Evolutionary conservation across 768 basidiomycete species (phyloP), one percentile per base, ranked within the genome.

Genomic region (Leccinum disarticulatum): DNA sequence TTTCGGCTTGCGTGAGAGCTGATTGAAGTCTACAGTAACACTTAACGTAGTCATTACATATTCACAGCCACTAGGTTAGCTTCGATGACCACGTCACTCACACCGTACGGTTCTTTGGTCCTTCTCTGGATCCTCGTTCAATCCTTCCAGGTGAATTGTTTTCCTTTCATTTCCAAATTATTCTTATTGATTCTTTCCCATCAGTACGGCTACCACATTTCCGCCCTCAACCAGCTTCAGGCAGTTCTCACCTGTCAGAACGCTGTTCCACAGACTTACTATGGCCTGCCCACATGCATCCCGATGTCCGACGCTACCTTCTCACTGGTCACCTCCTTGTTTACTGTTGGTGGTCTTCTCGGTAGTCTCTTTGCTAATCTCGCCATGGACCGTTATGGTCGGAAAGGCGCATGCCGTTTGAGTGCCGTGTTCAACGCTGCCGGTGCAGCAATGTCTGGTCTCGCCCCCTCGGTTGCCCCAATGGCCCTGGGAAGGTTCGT

Each of bases 121-220:
- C 86, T 84, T 64, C 55, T 81, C n/a, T 91, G 90, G 90, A 76
- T 90, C 13, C 81, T 90, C 50, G 61, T 83, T 15, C 79, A 79
- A 52, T 80, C 87, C 10, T 90, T 91, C 68, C 76, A 78, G 76
- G 80, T 74, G 64, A 59, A 70, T 62, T 33, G 2, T 35, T 2
- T 31, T 35, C n/a, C 27, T 35, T 15, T 25, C 52, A 25, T 35
- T 3, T 13, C 17, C 4, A 4, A 14, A 1, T 11, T 9, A 4
- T n/a, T 49, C 30, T 15, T 17, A 8, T 33, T 56, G 15, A 61
- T 36, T 6, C 28, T 31, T 14, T 30, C 51, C 48, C 56, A 14
- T 27, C 56, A 91, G 83, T 93, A 92, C 76, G 95, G 94, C n/a
- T 97, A 90, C 73, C 93, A 96, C 72, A 91, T 94, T 46, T 91